Conservation (phyloP, 495 filamentous ascomycete genomes). For the Xylaria castorea region DNA sequence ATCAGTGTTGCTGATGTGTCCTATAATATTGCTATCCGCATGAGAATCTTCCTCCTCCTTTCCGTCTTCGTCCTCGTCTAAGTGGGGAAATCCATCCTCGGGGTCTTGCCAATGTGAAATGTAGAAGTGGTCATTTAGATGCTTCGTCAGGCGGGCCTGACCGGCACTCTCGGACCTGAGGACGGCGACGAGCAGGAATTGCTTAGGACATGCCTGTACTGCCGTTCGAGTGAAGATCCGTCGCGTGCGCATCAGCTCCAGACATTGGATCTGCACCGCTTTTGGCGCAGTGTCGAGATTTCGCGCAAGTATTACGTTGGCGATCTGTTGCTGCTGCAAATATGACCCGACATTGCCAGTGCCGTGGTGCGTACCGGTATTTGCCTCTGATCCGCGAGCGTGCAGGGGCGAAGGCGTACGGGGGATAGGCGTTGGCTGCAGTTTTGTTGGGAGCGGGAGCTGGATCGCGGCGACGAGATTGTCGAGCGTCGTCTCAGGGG, state of each 20-base stretch:
- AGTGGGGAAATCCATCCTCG: conserved; percentile 67
- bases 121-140: conserved; percentile 83
- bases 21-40: conserved; percentile 4
- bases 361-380: conserved; percentile 29
- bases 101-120: conserved; percentile 85
- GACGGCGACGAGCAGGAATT: conserved; percentile 82
- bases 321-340: conserved; percentile 53
- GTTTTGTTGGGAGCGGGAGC: conserved; percentile 38
- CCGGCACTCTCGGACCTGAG: conserved; percentile 56
- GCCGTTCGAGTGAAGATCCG: conserved; percentile 75
- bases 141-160: conserved; percentile 54
- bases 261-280: conserved; percentile 82
- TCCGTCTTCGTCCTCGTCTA: conserved; percentile 60
- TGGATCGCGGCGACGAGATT: conserved; percentile 78
- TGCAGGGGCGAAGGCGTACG: conserved; percentile 22
- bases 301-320: conserved; percentile 81
- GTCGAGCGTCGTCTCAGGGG: conserved; percentile 73
- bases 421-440: conserved; percentile 34
- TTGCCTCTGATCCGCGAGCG: conserved; percentile 29
- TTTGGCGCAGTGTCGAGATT: conserved; percentile 74
- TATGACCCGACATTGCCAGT: no score
- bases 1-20: conserved; percentile 31
- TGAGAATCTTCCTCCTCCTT: conserved; percentile 25
- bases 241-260: conserved; percentile 86
- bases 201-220: conserved; percentile 74